These are phyloP conservation scores for Tetrapisispora fleetii DNA, from an alignment of 805 yeast species.

Conservation along the genomic window DNA sequence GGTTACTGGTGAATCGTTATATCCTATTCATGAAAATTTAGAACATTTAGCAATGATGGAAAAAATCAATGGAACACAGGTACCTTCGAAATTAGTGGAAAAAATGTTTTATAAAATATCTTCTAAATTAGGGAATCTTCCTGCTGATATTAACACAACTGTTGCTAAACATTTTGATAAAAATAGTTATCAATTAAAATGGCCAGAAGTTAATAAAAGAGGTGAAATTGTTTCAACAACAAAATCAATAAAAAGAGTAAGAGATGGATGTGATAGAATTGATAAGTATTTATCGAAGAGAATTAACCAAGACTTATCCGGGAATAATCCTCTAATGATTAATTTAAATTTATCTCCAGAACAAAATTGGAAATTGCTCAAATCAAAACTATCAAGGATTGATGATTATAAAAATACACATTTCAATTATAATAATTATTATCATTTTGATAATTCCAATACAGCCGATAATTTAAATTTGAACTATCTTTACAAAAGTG, in stretches of 20 bases:
- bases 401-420: neutral
- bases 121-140: conserved; percentile 25
- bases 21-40: conserved; percentile 87
- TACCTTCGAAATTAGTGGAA: conserved; percentile 32
- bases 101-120: conserved; percentile 27
- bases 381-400: conserved; percentile 8
- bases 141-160: conserved; percentile 25
- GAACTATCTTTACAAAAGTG: neutral
- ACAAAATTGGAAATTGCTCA: conserved; percentile 24
- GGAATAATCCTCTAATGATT: conserved; percentile 19
- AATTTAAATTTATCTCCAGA: conserved; percentile 25
- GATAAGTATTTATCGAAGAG: conserved; percentile 24
- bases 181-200: conserved; percentile 13
- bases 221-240: conserved; percentile 22
- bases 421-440: neutral
- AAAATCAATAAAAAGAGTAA: conserved; percentile 25
- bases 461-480: neutral
- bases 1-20: conserved; percentile 87
- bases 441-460: neutral
- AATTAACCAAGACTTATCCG: conserved; percentile 21
- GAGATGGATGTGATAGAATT: conserved; percentile 22
- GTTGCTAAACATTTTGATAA: conserved; percentile 26
- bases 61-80: conserved; percentile 49
- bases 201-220: conserved; percentile 26
- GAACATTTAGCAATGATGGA: conserved; percentile 97